Evolutionary conservation across 2,329 filamentous ascomycete species (phyloP), one percentile per base, ranked within the genome.

Genomic region (Stagonosporopsis chrysanthemi): DNA sequence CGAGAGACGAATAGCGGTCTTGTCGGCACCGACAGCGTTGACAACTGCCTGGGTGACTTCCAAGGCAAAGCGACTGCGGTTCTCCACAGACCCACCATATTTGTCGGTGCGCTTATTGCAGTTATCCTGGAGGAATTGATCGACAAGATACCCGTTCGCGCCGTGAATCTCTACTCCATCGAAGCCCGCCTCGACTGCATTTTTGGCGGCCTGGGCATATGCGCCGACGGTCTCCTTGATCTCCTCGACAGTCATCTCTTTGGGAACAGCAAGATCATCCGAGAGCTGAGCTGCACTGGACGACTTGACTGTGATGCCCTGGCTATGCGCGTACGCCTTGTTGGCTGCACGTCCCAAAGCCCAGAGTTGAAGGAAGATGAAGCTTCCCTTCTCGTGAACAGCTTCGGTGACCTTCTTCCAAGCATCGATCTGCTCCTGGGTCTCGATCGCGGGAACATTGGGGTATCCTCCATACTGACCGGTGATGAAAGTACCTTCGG

Each of bases 81-180:
- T 82, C 77, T 82, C 80, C 12, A 83, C 68, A 40, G 75, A 79
- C 7, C 82, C 82, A 74, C 82, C 76, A 75, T 83, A 48, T 45
- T 65, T 12, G 58, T 84, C 82, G 2, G 75, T 83, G 1, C 86
- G 80, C 45, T 78, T 77, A 74, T 88, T 88, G 64, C 77, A 76
- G 4, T 74, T 80, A 58, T 84, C 82, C 61, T 86, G 88, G 12
- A 88, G 77, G 72, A 92, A 92, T 63, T 89, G 83, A 53, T 84
- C 83, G 23, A 90, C 72, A 0, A 92, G 79, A 68, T 91, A 91
- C 6, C 88, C 88, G 64, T 90, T 88, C 1, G 86, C 86, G 31
- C 72, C 80, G 60, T 81, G 79, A 12, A 82, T 73, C 58, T 82
- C 88, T 15, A 90, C 81, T 4, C 85, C 84, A 66, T 90, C 88